Base-by-base conservation (phyloP, 2,329 filamentous ascomycete species). In the Diaporthe humulicola region DNA sequence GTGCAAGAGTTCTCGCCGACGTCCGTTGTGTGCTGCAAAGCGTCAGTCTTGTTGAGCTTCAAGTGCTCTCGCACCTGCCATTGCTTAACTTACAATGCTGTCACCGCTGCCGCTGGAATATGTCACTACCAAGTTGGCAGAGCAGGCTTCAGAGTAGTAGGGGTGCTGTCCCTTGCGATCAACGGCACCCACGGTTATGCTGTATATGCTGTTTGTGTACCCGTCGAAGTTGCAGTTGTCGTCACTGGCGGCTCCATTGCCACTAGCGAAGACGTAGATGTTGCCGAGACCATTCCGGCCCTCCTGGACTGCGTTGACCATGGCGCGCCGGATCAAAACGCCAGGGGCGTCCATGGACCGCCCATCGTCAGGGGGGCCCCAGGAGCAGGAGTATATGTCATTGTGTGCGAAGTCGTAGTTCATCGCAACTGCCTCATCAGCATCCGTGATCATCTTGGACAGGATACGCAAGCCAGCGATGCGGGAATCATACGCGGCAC, bases 211-310 rank as follows among this genome's bases (percentile, higher is more conserved):
- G 87, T 99, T 99, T 75, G 97, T 99, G 85, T 99, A 99, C 52
- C 97, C 97, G 82, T 99, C 97, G 82, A 99, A 99, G 83, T 99
- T 99, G 89, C 97, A 99, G 85, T 99, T 98, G 83, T 99, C 97
- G 61, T 94, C 96, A 77, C 88, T 91, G 4, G 88, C 87, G 14
- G 96, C 97, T 74, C 97, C 97, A 81, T 99, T 99, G 75, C 97
- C 97, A 78, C 96, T 96, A 57, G 97, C 97, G 84, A 99, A 99
- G 72, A 99, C 97, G 81, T 95, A 99, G 78, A 99, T 94, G 38
- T 95, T 98, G 12, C 97, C 97, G 71, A 93, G 91, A 4, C 95
- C 95, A 67, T 87, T 88, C 70, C 97, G 93, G 56, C 97, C 97
- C 75, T 97, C 92, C 81, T 98, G 96, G 15, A 98, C 90, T 45